Conservation (phyloP, 139 green algal genomes). For the Coelastrella sp. region DNA sequence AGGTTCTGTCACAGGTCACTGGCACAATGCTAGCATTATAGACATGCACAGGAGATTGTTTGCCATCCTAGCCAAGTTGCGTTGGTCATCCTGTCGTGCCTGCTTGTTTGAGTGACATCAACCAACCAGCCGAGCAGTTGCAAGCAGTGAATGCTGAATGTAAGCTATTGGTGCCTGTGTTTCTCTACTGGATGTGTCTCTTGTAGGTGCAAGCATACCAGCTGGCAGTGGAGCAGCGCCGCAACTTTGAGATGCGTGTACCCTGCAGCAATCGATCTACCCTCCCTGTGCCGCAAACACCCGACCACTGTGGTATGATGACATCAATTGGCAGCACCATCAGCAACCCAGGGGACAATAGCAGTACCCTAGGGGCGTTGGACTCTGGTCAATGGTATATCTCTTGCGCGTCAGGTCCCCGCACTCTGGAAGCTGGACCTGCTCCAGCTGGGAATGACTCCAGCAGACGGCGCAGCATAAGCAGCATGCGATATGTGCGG, state of each 20-base stretch:
- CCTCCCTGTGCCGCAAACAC: no score
- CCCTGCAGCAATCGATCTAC: not conserved
- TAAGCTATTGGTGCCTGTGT: no score
- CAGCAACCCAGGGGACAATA: not conserved
- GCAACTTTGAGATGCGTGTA: slow-evolving; percentile 47
- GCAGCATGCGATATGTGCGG: slow-evolving; percentile 28
- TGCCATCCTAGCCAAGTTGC: no score
- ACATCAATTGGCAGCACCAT: not conserved
- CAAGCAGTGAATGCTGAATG: no score
- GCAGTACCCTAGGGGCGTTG: not conserved
- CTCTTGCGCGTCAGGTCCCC: no score
- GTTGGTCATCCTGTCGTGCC: no score
- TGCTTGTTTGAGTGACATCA: not conserved
- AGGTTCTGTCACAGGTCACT: not conserved
- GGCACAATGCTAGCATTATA: not conserved
- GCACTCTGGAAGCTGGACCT: no score
- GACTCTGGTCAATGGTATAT: no score
- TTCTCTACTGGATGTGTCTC: no score
- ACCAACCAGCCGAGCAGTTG: no score
- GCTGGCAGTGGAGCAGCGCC: slow-evolving; percentile 42
- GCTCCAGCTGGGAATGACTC: not conserved
- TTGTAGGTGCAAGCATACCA: slow-evolving; percentile 42
- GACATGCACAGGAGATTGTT: no score
- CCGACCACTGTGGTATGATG: no score
- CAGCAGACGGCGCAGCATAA: slow-evolving; percentile 30